Percentiles rank a stretch among this genome's conserved stretches.
These are phyloP conservation scores for Tranzscheliella williamsii DNA, from an alignment of 1,284 basidiomycete genomes.

Conservation along the genomic window DNA sequence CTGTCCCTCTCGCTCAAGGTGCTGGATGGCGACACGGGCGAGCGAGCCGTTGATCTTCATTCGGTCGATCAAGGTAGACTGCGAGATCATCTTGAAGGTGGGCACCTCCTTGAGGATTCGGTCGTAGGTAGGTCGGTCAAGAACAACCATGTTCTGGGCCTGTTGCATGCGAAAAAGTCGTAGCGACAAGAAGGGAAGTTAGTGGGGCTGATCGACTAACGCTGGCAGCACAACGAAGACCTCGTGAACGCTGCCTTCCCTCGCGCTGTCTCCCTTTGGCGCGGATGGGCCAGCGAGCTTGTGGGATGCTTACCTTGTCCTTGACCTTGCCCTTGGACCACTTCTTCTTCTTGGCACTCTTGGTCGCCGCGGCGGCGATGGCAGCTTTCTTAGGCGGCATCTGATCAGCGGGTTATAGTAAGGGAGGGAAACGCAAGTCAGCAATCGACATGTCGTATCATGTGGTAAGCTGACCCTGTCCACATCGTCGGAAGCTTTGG, in stretches of 20 bases:
- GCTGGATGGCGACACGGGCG: conserved; percentile 87
- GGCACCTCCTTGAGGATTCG: conserved; percentile 99
- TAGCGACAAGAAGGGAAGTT: background rate
- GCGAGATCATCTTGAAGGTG: conserved; percentile 98
- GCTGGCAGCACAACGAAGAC: too few relatives aligned
- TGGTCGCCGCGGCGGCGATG: conserved; percentile 59
- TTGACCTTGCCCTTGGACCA: conserved; percentile 99
- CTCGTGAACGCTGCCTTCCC: too few relatives aligned
- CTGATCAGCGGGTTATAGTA: too few relatives aligned
- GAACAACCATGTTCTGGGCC: conserved; percentile 78
- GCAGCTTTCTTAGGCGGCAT: conserved; percentile 62
- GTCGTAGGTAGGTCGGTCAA: conserved; percentile 74
- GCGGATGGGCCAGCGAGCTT: too few relatives aligned
- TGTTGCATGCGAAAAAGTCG: conserved; percentile 5
- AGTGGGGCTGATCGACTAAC: too few relatives aligned
- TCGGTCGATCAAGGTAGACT: conserved; percentile 86
- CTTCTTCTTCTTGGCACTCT: conserved; percentile 91
- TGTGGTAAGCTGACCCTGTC: too few relatives aligned
- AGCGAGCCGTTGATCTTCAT: conserved; percentile 94
- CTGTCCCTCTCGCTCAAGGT: conserved; percentile 90
- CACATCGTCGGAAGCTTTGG: too few relatives aligned
- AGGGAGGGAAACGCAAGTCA: too few relatives aligned
- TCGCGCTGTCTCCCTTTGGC: too few relatives aligned
- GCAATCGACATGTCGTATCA: too few relatives aligned
- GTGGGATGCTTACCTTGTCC: conserved; percentile 80